A percentile compares a stretch with the other conserved stretches of the same genome.
These are phyloP conservation scores for Salvia sclarea DNA, from an alignment of 305 asterid species.

Conservation along the genomic window DNA sequence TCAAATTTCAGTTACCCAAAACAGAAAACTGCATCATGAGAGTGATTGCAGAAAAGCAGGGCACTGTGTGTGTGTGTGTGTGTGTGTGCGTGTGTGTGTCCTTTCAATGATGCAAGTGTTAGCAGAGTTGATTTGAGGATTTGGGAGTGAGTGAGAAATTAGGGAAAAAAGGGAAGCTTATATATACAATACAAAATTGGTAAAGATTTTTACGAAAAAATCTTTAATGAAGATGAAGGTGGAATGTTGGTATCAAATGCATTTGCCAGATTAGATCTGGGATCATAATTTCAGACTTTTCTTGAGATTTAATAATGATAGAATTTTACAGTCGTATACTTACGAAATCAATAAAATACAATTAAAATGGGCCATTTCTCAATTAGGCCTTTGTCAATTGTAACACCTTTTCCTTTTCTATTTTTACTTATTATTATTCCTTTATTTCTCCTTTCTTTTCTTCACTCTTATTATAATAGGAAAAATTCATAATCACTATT, in stretches of 20 bases:
- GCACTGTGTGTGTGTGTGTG: slow-evolving; percentile 22
- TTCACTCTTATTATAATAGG: too few relatives aligned
- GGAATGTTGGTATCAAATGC: slow-evolving; percentile 49
- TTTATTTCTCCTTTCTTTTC: too few relatives aligned
- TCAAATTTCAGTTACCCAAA: slow-evolving; percentile 35
- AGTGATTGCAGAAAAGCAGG: slow-evolving; percentile 18
- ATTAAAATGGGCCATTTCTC: slow-evolving; percentile 31
- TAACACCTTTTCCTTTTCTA: neutral
- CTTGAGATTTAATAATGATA: slow-evolving; percentile 38
- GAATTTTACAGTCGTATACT: neutral
- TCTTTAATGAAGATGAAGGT: slow-evolving; percentile 43
- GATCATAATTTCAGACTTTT: slow-evolving; percentile 34
- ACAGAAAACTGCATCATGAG: slow-evolving; percentile 36
- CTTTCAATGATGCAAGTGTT: slow-evolving; percentile 18
- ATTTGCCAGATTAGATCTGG: slow-evolving; percentile 41
- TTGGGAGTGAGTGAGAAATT: slow-evolving; percentile 28
- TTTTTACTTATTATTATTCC: neutral
- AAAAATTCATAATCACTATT: too few relatives aligned
- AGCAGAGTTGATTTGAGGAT: slow-evolving; percentile 33
- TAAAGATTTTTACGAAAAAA: neutral
- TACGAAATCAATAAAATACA: neutral
- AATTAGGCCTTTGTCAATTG: slow-evolving; percentile 25
- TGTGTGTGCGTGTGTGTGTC: neutral
- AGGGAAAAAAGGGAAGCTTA: slow-evolving; percentile 39
- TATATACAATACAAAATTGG: slow-evolving; percentile 27